These are phyloP conservation scores for Tephrocybe sp. DNA, from an alignment of 768 basidiomycete species.

Conservation along the genomic window DNA sequence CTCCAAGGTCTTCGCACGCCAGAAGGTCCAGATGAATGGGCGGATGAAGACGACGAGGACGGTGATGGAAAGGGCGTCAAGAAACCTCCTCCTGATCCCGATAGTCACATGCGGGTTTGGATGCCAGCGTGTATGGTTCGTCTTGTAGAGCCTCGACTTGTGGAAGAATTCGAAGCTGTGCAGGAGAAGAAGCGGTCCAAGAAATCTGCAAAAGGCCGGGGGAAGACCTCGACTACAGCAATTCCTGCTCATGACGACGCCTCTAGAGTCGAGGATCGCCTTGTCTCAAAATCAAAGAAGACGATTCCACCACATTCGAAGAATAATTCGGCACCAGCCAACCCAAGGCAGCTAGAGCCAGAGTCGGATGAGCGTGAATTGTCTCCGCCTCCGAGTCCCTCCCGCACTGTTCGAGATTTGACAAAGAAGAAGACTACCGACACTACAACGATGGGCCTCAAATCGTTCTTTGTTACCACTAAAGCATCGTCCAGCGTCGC, in stretches of 20 bases:
- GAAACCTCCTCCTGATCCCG: slow-evolving; percentile 46
- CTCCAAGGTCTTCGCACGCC: slow-evolving; percentile 58
- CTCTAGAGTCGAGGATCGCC: slow-evolving; percentile 3
- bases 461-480: slow-evolving; percentile 8
- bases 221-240: slow-evolving; percentile 16
- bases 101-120: slow-evolving; percentile 68
- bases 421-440: slow-evolving; percentile 15
- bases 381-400: too few relatives aligned
- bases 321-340: too few relatives aligned
- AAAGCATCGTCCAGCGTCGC: slow-evolving; percentile 3
- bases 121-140: slow-evolving; percentile 78
- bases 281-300: slow-evolving; percentile 6
- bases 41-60: slow-evolving; percentile 47
- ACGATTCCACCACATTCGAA: too few relatives aligned
- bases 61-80: slow-evolving; percentile 31
- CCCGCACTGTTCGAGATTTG: slow-evolving; percentile 17
- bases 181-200: slow-evolving; percentile 48
- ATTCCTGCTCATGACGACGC: slow-evolving; percentile 7
- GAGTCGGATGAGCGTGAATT: neutral
- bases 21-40: slow-evolving; percentile 47
- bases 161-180: slow-evolving; percentile 54
- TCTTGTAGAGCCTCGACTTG: slow-evolving; percentile 63
- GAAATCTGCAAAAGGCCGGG: slow-evolving; percentile 42
- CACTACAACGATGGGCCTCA: neutral
- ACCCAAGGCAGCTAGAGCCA: too few relatives aligned